Evolutionary conservation across 176 grass and related monocot genomes (phyloP), one percentile per base, ranked within the genome.

Genomic region (Echinochloa phyllopogon): DNA sequence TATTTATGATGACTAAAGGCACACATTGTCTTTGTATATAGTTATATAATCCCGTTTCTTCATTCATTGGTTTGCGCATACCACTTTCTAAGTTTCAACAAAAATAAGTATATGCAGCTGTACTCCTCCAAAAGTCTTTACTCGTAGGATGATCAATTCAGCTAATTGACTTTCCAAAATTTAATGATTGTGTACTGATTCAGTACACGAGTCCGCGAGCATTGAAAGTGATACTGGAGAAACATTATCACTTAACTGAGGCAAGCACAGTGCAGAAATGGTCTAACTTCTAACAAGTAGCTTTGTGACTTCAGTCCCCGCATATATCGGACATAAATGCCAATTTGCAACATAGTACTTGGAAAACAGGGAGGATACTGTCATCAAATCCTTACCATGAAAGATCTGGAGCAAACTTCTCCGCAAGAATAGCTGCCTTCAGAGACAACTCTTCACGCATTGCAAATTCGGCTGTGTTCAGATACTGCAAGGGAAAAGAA

Each of bases 361-460:
- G 38, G 21, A 59, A 55, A 71, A 72, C 69, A 48, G 21, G 44
- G 47, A 16, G 49, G 39, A 84, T 74, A 14, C 27, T 9, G 17
- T 72, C 20, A 43, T 77, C 27, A 69, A 86, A 81, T 50, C 41
- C 43, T 49, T 92, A 99, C 96, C 96, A 99, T 78, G 94, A 99
- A 72, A 99, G 89, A 94, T 99, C 89, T 86, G 96, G 96, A 87
- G 96, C 96, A 62, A 99, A 99, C 77, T 99, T 99, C 86, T 99
- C 96, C 38, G 96, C 96, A 56, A 96, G 83, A 80, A 99, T 99
- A 64, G 96, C 93, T 91, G 93, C 96, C 83, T 99, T 96, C 70
- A 99, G 88, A 78, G 96, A 88, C 38, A 99, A 60, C 77, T 99
- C 96, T 96, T 99, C 96, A 49, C 96, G 91, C 96, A 99, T 99